Evolutionary conservation across 192 early-diverging fungal genomes (phyloP), one percentile per base, ranked within the genome.

Genomic region (Jimgerdemannia lactiflua): DNA sequence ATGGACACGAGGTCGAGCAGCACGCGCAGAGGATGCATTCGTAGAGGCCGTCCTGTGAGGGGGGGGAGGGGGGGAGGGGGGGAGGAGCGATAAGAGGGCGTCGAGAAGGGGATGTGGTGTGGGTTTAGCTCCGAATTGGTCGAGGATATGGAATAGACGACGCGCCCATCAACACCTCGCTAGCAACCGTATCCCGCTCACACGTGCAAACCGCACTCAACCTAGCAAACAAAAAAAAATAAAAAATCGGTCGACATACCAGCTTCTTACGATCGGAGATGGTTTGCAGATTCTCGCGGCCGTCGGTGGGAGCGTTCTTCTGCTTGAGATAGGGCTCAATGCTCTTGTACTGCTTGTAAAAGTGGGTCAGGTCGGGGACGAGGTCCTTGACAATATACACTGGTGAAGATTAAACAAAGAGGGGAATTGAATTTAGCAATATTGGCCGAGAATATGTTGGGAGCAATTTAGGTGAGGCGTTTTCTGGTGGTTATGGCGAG

Each of bases 11-110:
- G 40, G 97, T 98, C 4, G 95, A 97, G 85, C 97, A 98, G 87
- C 97, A 98, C 59, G 95, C 95, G 82, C 97, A 98, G 70, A 98
- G 88, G 82, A 98, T 98, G 86, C 97, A 97, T 89, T 98, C 96
- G 83, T 98, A 96, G 69, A 96, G 88, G 74, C 97, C 95, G 83
- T 98, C 97, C 73, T 91, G 83, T 68, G 29, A 29, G 29, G 29
- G 29, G n/a, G n/a, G n/a, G n/a, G n/a, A n/a, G n/a, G n/a, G n/a
- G n/a, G n/a, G n/a, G n/a, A n/a, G n/a, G n/a, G n/a, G n/a, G 29
- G 29, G 1, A 29, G 29, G 29, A 29, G 29, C 29, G 29, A 29
- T 29, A 29, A 29, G 29, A 29, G 29, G 29, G 29, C 29, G 29
- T 29, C 29, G 29, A 29, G 29, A 29, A 29, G 29, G 69, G 64